These are phyloP conservation scores for Psilocybe cubensis DNA, from an alignment of 768 basidiomycete species.

Conservation along the genomic window DNA sequence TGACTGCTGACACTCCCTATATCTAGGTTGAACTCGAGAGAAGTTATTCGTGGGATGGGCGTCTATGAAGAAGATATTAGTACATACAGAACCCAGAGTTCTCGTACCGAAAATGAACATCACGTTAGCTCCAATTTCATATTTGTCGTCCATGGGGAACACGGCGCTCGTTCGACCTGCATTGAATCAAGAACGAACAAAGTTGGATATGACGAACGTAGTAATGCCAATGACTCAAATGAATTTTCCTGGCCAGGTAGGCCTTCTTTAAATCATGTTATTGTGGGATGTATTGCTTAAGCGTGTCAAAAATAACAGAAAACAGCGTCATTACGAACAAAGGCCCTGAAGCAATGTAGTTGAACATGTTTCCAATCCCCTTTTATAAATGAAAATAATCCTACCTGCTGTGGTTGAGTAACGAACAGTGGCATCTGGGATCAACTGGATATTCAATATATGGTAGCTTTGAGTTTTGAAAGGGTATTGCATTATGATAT, in stretches of 20 bases:
- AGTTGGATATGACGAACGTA: neutral
- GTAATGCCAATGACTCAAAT: neutral
- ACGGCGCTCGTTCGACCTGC: neutral
- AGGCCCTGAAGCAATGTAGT: too few species aligned
- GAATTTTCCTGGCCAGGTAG: neutral
- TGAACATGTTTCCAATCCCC: too few species aligned
- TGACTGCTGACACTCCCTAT: neutral
- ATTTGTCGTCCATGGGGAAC: neutral
- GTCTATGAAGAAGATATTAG: constrained; percentile 19
- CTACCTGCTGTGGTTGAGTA: too few species aligned
- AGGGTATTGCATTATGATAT: neutral
- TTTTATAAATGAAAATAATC: too few species aligned
- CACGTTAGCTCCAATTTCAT: neutral
- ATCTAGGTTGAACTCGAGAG: constrained; percentile 26
- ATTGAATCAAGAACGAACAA: neutral
- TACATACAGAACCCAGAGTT: neutral
- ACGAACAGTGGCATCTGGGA: too few species aligned
- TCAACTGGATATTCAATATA: too few species aligned
- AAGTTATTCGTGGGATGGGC: constrained; percentile 18
- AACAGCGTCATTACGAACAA: too few species aligned
- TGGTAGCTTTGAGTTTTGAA: too few species aligned
- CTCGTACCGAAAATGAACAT: neutral
- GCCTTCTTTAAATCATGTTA: too few species aligned
- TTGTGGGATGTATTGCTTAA: too few species aligned
- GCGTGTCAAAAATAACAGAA: too few species aligned